phyloP scores from a whole-genome alignment of 164 flowering plant genomes.

The Malania oleifera region DNA sequence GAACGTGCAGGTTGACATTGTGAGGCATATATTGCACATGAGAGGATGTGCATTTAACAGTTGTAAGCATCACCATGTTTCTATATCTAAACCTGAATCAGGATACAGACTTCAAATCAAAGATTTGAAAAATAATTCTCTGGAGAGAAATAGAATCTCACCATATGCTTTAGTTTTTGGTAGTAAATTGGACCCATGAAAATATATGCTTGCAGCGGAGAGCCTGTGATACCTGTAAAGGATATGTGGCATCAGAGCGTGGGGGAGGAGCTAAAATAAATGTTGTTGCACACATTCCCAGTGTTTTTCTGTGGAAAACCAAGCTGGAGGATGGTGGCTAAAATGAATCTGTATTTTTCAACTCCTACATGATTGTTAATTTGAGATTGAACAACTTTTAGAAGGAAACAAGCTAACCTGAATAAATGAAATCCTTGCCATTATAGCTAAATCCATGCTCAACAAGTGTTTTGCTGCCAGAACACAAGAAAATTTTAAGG shows the following conservation, averaged over 20 bases:
- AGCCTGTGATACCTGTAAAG: slow-evolving; percentile 77
- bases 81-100: too few species aligned
- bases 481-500: slow-evolving; percentile 6
- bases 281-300: too few species aligned
- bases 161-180: slow-evolving; percentile 97
- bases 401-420: slow-evolving; percentile 48
- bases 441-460: slow-evolving; percentile 85
- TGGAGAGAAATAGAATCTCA: slow-evolving; percentile 23
- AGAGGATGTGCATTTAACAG: too few species aligned
- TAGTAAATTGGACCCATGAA: slow-evolving; percentile 99
- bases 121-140: too few species aligned
- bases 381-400: background rate
- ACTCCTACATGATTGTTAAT: background rate
- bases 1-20: too few species aligned
- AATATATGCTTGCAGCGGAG: slow-evolving; percentile 84
- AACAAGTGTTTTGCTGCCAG: slow-evolving; percentile 79
- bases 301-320: too few species aligned
- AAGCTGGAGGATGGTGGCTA: too few species aligned
- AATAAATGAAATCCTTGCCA: slow-evolving; percentile 89
- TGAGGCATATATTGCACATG: too few species aligned
- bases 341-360: too few species aligned
- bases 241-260: too few species aligned
- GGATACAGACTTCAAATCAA: background rate
- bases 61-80: too few species aligned
- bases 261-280: too few species aligned